Evolutionary conservation across 371 early-diverging fungal genomes (phyloP).

Genomic region (Cokeromyces recurvatus): DNA sequence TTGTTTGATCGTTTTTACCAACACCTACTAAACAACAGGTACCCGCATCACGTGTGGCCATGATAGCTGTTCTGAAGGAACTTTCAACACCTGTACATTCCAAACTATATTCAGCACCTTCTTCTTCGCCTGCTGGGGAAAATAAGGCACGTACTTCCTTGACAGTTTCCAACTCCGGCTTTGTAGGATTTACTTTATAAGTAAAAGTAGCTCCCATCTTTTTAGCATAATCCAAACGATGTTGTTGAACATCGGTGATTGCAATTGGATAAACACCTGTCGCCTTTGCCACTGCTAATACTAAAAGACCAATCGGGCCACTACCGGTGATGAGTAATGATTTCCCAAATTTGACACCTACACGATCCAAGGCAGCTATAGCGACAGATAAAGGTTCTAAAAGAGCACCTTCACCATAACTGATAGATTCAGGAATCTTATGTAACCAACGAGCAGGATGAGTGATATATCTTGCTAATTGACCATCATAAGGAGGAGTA

Average conservation of each 20-base stretch:
- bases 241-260: conserved; percentile 34
- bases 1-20: conserved; percentile 39
- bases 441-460: conserved; percentile 46
- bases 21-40: conserved; percentile 42
- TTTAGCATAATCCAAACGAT: conserved; percentile 33
- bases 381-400: conserved; percentile 42
- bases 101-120: conserved; percentile 34
- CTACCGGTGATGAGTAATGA: conserved; percentile 40
- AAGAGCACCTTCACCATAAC: conserved; percentile 38
- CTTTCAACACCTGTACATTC: conserved; percentile 45
- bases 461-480: conserved; percentile 39
- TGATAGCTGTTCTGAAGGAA: conserved; percentile 40
- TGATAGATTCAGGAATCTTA: conserved; percentile 34
- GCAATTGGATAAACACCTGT: conserved; percentile 35
- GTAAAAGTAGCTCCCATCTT: conserved; percentile 35
- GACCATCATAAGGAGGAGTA: conserved; percentile 41
- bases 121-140: conserved; percentile 7
- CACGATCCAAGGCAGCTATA: conserved; percentile 39
- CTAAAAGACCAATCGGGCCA: conserved; percentile 43
- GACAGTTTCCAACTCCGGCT: conserved; percentile 26
- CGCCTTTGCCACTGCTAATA: conserved; percentile 37
- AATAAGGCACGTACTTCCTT: conserved; percentile 30
- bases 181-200: conserved; percentile 29
- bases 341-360: conserved; percentile 31
- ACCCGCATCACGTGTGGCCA: conserved; percentile 40